These are phyloP conservation scores for Hypomyces rosellus DNA, from an alignment of 2,329 filamentous ascomycete genomes.

Conservation along the genomic window DNA sequence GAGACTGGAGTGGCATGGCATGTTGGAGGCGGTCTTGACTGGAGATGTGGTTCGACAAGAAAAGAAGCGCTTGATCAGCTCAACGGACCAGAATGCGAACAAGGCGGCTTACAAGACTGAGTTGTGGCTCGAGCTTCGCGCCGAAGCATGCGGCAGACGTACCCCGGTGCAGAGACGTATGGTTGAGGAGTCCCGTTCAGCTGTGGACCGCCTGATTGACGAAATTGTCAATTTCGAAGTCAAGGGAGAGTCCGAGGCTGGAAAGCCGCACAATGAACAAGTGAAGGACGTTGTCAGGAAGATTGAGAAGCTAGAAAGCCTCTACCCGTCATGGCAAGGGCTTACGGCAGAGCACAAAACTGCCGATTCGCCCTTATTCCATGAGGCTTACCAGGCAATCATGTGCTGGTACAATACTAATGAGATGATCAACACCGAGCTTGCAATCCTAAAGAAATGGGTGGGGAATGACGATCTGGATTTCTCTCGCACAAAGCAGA, in stretches of 20 bases:
- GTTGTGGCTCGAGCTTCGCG: constrained; percentile 83
- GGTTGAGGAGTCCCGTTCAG: constrained; percentile 74
- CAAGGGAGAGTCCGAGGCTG: constrained; percentile 85
- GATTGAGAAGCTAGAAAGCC: constrained; percentile 79
- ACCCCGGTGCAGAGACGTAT: constrained; percentile 79
- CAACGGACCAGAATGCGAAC: constrained; percentile 51
- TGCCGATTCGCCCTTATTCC: constrained; percentile 69
- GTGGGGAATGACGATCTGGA: constrained; percentile 94
- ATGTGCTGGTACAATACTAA: constrained; percentile 97
- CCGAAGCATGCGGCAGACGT: constrained; percentile 77
- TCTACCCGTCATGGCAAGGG: constrained; percentile 75
- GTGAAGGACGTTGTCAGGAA: constrained; percentile 84
- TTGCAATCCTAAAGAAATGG: constrained; percentile 88
- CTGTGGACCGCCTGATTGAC: constrained; percentile 70
- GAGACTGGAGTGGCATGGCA: constrained; percentile 93
- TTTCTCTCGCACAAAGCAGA: constrained; percentile 69
- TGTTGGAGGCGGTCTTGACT: constrained; percentile 91
- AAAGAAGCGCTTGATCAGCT: constrained; percentile 88
- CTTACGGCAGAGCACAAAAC: constrained; percentile 70
- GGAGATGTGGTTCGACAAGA: constrained; percentile 97
- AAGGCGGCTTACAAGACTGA: constrained; percentile 67
- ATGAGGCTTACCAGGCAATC: constrained; percentile 79
- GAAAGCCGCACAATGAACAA: constrained; percentile 81
- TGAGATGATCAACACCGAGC: constrained; percentile 89
- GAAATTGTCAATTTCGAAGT: constrained; percentile 91